A percentile compares a stretch with the other conserved stretches of the same genome.
These are phyloP conservation scores for Clavulina sp. DNA, from an alignment of 768 basidiomycete species.

Conservation along the genomic window DNA sequence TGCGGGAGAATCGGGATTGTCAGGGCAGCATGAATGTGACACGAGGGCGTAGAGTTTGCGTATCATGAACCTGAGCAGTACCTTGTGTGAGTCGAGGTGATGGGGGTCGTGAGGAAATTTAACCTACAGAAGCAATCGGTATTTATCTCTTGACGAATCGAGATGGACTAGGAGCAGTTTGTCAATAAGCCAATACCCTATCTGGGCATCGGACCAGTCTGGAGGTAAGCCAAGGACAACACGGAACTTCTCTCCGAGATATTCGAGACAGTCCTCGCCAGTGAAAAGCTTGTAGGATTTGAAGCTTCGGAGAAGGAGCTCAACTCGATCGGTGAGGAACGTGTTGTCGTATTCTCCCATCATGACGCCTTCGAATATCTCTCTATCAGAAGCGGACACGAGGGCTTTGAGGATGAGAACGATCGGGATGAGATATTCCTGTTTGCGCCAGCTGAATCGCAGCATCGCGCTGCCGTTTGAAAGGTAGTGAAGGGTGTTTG, in stretches of 20 bases:
- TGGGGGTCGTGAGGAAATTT: background rate
- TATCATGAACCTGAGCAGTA: conserved; percentile 68
- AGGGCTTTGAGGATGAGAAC: conserved; percentile 93
- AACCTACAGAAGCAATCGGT: conserved; percentile 78
- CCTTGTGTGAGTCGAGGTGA: background rate
- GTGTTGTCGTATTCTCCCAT: conserved; percentile 97
- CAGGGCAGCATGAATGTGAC: conserved; percentile 73
- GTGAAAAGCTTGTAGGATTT: conserved; percentile 82
- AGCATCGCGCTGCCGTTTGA: conserved; percentile 94
- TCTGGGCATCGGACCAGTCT: conserved; percentile 70
- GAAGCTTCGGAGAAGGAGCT: conserved; percentile 84
- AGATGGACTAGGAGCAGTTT: conserved; percentile 86
- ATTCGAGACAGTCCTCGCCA: conserved; percentile 81
- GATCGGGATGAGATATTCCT: conserved; percentile 95
- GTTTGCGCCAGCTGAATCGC: conserved; percentile 91
- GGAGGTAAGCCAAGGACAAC: conserved; percentile 82
- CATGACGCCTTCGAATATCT: conserved; percentile 90
- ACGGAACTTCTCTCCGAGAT: conserved; percentile 91
- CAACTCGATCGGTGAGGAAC: conserved; percentile 92
- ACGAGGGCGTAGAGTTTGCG: conserved; percentile 87
- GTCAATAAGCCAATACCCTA: conserved; percentile 69
- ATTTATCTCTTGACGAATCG: conserved; percentile 76
- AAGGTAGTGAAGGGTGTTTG: conserved; percentile 95
- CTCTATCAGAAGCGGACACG: conserved; percentile 78
- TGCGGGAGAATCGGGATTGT: conserved; percentile 98